Evolutionary conservation across 139 green algal genomes (phyloP).

Genomic region (Haematococcus sp.): DNA sequence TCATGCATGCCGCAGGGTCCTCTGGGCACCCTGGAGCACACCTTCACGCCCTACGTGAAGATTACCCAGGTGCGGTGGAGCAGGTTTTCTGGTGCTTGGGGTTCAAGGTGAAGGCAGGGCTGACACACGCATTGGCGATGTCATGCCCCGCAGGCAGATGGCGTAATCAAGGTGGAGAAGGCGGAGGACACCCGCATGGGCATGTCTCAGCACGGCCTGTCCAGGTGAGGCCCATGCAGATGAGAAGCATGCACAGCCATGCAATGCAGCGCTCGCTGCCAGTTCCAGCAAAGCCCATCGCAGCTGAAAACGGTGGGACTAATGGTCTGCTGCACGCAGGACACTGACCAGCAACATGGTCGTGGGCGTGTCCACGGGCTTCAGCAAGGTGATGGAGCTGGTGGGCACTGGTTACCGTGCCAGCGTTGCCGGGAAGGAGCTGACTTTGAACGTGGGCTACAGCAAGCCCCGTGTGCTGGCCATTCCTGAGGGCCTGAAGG

Average conservation of each 20-base stretch:
- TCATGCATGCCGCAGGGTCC: constrained; percentile 64
- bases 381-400: constrained; percentile 78
- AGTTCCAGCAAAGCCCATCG: no score
- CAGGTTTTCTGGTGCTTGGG: no score
- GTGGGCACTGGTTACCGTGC: constrained; percentile 93
- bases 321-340: no score
- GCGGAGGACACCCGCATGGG: constrained; percentile 47
- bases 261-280: no score
- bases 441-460: constrained; percentile 93
- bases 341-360: constrained; percentile 93
- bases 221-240: constrained; percentile 38
- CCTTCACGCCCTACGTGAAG: constrained; percentile 61
- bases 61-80: constrained; percentile 53
- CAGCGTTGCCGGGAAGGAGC: constrained; percentile 58
- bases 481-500: constrained; percentile 80
- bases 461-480: constrained; percentile 83
- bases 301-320: no score
- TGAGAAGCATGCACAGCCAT: no score
- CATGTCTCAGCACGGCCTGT: constrained; percentile 66
- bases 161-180: constrained; percentile 50
- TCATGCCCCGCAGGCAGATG: constrained; percentile 42
- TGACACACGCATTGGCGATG: no score
- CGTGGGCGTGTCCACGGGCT: constrained; percentile 81
- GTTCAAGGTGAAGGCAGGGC: no score
- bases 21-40: constrained; percentile 71